phyloP scores from a whole-genome alignment of 2,329 filamentous ascomycete genomes.

The Hyphodiscus sp. region DNA sequence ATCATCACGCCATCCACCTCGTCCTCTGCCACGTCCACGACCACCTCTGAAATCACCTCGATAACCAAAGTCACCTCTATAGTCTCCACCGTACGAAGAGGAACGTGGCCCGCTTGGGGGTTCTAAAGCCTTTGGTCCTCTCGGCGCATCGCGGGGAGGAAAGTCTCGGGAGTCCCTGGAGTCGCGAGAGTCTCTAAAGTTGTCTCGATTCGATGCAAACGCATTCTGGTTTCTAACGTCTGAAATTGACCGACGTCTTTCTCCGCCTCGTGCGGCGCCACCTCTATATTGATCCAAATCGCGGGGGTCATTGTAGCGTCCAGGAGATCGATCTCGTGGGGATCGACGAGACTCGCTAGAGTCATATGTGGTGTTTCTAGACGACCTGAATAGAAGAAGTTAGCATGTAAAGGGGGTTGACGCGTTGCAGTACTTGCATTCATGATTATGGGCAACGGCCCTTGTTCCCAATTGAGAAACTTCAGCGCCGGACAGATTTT shows the following conservation, averaged over 20 bases:
- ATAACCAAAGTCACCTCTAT: conserved; percentile 37
- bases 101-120: conserved; percentile 61
- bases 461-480: background rate
- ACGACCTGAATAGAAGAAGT: conserved; percentile 22
- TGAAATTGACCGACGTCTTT: conserved; percentile 24
- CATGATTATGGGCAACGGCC: conserved; percentile 27
- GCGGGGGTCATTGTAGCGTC: conserved; percentile 33
- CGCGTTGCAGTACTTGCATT: conserved; percentile 20
- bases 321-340: conserved; percentile 35
- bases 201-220: conserved; percentile 56
- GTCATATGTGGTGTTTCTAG: conserved; percentile 32
- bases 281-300: conserved; percentile 37
- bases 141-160: conserved; percentile 63
- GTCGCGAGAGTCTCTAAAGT: conserved; percentile 44
- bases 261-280: conserved; percentile 21
- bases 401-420: conserved; percentile 4
- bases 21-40: conserved; percentile 37
- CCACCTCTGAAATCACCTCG: conserved; percentile 48
- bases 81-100: conserved; percentile 59
- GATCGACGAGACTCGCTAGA: conserved; percentile 33
- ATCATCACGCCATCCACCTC: conserved; percentile 45
- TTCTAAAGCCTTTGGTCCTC: conserved; percentile 72
- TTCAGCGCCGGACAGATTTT: background rate
- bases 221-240: conserved; percentile 36
- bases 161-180: conserved; percentile 27